phyloP scores from a whole-genome alignment of 78 protist genomes.

The Planoprotostelium fungivorum region DNA sequence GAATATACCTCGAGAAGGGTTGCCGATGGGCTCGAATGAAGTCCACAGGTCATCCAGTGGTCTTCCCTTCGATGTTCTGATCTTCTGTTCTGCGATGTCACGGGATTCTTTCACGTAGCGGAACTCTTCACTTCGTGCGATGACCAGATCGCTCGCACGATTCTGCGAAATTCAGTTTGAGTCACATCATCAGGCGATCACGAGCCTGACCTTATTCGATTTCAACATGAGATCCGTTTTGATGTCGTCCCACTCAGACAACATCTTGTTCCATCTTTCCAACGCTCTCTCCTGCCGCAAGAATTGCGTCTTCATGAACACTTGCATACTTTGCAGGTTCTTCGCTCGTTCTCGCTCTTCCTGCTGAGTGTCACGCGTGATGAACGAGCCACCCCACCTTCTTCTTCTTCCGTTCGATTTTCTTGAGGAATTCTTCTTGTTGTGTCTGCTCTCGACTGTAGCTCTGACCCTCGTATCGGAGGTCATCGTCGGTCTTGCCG shows the following conservation, averaged over 20 bases:
- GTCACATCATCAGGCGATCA: too few species aligned
- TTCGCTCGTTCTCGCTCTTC: background rate
- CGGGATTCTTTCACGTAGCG: background rate
- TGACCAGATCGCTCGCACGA: background rate
- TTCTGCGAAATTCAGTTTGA: too few species aligned
- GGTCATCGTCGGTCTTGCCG: background rate
- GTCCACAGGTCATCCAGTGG: background rate
- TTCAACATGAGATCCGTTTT: background rate
- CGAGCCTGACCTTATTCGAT: background rate
- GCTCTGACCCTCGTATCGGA: background rate
- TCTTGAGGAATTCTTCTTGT: background rate
- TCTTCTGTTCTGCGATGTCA: background rate
- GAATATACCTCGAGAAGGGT: background rate
- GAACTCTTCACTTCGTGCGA: background rate
- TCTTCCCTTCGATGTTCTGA: background rate
- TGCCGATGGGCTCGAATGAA: background rate
- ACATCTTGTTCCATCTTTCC: background rate
- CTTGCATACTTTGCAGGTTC: background rate
- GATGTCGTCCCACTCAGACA: background rate
- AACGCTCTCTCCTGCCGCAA: background rate
- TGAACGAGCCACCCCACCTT: background rate
- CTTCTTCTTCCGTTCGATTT: background rate
- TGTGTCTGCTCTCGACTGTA: background rate
- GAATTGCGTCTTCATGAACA: background rate
- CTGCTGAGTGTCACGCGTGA: background rate